Evolutionary conservation across 768 basidiomycete species (phyloP).

Genomic region (Megacollybia marginata): DNA sequence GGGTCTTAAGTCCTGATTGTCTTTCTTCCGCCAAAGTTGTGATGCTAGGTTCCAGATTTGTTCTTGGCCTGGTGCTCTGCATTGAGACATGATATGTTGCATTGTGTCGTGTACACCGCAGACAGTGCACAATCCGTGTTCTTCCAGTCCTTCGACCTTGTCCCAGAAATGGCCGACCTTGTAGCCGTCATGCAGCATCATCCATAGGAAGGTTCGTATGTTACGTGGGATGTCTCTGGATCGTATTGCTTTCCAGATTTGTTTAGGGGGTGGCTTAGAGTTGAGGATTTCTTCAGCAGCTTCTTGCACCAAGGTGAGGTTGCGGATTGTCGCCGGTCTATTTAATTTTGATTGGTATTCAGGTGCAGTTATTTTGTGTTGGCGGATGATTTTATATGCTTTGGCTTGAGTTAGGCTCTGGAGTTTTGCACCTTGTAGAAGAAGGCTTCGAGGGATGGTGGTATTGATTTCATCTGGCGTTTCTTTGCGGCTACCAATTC

Average conservation of each 20-base stretch:
- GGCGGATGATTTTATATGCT: conserved; percentile 9
- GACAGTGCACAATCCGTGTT: conserved; percentile 3
- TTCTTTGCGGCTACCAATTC: background rate
- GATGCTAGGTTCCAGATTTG: conserved; percentile 14
- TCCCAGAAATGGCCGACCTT: conserved; percentile 13
- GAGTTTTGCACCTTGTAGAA: background rate
- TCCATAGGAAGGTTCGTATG: conserved; percentile 13
- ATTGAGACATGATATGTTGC: conserved; percentile 22
- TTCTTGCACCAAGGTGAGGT: conserved; percentile 1
- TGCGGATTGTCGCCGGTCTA: background rate
- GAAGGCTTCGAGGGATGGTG: background rate
- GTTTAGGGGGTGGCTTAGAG: conserved; percentile 1
- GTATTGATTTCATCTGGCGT: background rate
- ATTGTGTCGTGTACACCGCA: conserved; percentile 16
- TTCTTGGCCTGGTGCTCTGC: conserved; percentile 13
- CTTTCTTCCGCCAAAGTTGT: conserved; percentile 12
- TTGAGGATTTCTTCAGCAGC: background rate
- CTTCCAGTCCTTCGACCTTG: background rate
- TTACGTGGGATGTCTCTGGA: conserved; percentile 4
- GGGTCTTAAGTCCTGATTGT: conserved; percentile 5
- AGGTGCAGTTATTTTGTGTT: background rate
- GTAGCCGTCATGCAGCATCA: conserved; percentile 7
- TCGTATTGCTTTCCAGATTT: conserved; percentile 7
- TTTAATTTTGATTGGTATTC: background rate
- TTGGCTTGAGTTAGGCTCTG: conserved; percentile 6